A percentile compares a stretch with the other conserved stretches of the same genome.
These are phyloP conservation scores for Penicillium salamii DNA, from an alignment of 495 filamentous ascomycete species.

Conservation along the genomic window DNA sequence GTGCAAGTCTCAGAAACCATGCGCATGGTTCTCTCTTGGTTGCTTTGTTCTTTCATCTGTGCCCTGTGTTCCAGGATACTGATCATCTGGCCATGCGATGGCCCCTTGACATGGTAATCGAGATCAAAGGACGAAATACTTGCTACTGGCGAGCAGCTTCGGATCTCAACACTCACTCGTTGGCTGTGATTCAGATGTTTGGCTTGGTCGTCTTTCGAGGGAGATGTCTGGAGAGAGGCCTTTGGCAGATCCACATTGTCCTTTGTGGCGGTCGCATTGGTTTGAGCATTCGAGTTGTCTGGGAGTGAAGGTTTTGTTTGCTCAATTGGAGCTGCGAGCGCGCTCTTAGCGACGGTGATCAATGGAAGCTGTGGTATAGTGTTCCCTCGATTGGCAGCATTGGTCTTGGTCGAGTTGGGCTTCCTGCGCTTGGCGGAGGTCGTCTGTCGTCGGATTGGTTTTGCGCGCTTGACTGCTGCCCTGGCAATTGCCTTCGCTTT, in stretches of 20 bases:
- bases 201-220: neutral
- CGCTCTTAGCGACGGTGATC: neutral
- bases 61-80: slow-evolving; percentile 3
- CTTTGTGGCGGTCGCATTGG: neutral
- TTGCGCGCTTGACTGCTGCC: slow-evolving; percentile 8
- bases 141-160: slow-evolving; percentile 9
- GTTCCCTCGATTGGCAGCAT: neutral
- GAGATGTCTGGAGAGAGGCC: neutral
- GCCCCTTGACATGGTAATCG: neutral
- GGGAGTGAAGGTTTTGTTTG: neutral
- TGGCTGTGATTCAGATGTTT: neutral
- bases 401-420: neutral
- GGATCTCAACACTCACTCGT: slow-evolving; percentile 6
- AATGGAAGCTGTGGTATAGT: slow-evolving; percentile 10
- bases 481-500: neutral
- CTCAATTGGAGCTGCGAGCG: neutral
- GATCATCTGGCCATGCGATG: slow-evolving; percentile 1
- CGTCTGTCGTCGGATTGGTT: neutral
- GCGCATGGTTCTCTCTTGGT: neutral
- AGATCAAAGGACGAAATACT: neutral
- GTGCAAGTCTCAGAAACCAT: neutral
- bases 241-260: neutral
- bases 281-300: neutral
- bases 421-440: slow-evolving; percentile 15
- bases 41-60: neutral